A percentile compares a stretch with the other conserved stretches of the same genome.
These are phyloP conservation scores for Botrytis fragariae DNA, from an alignment of 2,329 filamentous ascomycete genomes.

Conservation along the genomic window DNA sequence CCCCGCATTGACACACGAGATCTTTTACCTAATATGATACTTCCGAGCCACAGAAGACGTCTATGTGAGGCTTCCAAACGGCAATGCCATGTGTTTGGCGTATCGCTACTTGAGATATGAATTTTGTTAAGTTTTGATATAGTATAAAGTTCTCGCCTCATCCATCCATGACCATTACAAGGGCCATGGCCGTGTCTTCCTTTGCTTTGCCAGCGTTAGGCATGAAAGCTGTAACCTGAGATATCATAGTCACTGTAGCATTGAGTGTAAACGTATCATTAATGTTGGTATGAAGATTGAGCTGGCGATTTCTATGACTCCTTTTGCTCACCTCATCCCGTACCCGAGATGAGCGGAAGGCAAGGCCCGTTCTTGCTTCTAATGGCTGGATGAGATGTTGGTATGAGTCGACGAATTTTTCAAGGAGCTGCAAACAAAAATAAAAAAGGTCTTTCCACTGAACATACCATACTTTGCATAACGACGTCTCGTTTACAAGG, in stretches of 20 bases:
- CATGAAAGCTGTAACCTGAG: conserved; percentile 5
- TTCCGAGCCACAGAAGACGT: neutral
- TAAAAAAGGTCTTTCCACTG: neutral
- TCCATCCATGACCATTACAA: neutral
- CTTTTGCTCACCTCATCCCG: conserved; percentile 21
- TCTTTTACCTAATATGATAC: conserved; percentile 16
- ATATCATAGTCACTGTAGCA: neutral
- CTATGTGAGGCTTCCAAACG: neutral
- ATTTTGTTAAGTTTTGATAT: neutral
- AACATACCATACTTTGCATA: neutral
- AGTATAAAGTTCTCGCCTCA: neutral
- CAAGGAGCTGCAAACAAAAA: conserved; percentile 17
- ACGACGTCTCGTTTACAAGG: neutral
- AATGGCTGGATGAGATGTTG: conserved; percentile 17
- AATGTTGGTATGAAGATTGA: conserved; percentile 2
- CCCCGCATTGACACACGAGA: conserved; percentile 18
- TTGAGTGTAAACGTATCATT: neutral
- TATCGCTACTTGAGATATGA: neutral
- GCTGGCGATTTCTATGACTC: conserved; percentile 8
- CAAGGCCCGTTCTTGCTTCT: conserved; percentile 22
- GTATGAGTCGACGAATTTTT: neutral
- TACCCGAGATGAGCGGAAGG: conserved; percentile 22
- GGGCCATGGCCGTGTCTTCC: conserved; percentile 4
- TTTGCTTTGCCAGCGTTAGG: conserved; percentile 9
- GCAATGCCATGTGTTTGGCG: neutral